Percentiles rank a stretch among this genome's conserved stretches.
These are phyloP conservation scores for Fraxinus xanthoxyloides DNA, from an alignment of 305 asterid genomes.

Conservation along the genomic window DNA sequence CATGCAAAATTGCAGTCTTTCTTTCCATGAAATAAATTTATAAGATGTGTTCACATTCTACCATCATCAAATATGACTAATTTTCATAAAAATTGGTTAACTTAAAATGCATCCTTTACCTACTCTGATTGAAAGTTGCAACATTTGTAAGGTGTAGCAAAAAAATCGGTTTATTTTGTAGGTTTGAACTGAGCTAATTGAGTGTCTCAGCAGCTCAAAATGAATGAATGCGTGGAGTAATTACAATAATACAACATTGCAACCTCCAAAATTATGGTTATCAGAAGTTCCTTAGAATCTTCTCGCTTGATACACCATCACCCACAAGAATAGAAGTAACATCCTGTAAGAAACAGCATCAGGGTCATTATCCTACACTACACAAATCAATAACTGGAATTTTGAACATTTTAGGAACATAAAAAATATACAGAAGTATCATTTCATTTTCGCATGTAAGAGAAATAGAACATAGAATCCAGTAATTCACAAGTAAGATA, in stretches of 20 bases:
- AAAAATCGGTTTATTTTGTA: conserved; percentile 27
- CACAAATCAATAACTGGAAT: not conserved
- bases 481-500: not conserved
- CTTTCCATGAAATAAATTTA: not conserved
- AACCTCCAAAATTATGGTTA: conserved; percentile 5
- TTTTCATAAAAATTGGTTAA: not conserved
- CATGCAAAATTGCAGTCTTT: not conserved
- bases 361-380: not conserved
- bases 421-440: not conserved
- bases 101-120: not conserved
- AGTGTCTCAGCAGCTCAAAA: conserved; percentile 28
- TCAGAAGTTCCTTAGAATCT: conserved; percentile 72
- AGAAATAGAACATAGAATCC: not conserved
- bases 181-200: conserved; percentile 25
- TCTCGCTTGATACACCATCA: conserved; percentile 59
- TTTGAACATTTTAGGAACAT: not conserved
- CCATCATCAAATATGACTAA: not conserved
- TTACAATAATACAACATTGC: conserved; percentile 25
- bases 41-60: not conserved
- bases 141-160: conserved; percentile 2
- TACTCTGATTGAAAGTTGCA: not conserved
- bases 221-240: conserved; percentile 21
- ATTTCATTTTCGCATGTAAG: not conserved
- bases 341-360: conserved; percentile 52
- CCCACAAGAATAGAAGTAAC: conserved; percentile 69